Evolutionary conservation across 2,329 filamentous ascomycete species (phyloP).

Genomic region (Elsinoe necatrix): DNA sequence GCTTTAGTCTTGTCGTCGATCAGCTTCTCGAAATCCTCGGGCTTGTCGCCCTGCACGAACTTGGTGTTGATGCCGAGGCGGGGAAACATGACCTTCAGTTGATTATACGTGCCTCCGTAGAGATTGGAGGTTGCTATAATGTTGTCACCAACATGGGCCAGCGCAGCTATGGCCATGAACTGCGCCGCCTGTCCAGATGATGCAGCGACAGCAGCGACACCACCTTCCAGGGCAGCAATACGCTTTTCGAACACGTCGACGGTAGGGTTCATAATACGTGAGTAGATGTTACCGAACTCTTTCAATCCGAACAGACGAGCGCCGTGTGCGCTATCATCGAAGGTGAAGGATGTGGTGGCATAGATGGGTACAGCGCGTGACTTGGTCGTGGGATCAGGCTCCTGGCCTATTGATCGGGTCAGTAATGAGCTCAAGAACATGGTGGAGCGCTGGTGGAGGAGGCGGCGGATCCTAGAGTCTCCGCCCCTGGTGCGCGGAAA

Average conservation of each 20-base stretch:
- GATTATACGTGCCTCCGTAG: slow-evolving; percentile 95
- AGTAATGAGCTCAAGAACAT: background rate
- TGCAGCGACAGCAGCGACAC: slow-evolving; percentile 74
- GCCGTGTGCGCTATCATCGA: slow-evolving; percentile 94
- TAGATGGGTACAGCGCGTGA: slow-evolving; percentile 93
- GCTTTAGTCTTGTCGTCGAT: slow-evolving; percentile 94
- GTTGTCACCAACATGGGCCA: slow-evolving; percentile 86
- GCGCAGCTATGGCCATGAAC: slow-evolving; percentile 77
- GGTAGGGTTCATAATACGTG: slow-evolving; percentile 91
- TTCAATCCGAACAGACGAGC: slow-evolving; percentile 93
- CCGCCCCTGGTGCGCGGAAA: background rate
- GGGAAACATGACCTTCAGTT: slow-evolving; percentile 84
- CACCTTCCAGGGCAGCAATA: slow-evolving; percentile 89
- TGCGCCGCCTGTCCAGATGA: slow-evolving; percentile 84
- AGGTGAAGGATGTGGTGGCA: slow-evolving; percentile 80
- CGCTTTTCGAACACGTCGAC: slow-evolving; percentile 95
- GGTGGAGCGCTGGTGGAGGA: background rate
- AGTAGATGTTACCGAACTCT: slow-evolving; percentile 97
- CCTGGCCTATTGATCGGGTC: slow-evolving; percentile 49
- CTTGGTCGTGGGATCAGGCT: slow-evolving; percentile 72
- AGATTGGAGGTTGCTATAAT: slow-evolving; percentile 85
- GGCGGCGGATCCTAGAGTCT: background rate
- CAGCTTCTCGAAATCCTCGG: slow-evolving; percentile 67
- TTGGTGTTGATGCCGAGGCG: slow-evolving; percentile 82
- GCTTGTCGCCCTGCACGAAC: slow-evolving; percentile 73